Evolutionary conservation across 345 rosid genomes (phyloP), one percentile per base, ranked within the genome.

Genomic region (Pugionium dolabratum): DNA sequence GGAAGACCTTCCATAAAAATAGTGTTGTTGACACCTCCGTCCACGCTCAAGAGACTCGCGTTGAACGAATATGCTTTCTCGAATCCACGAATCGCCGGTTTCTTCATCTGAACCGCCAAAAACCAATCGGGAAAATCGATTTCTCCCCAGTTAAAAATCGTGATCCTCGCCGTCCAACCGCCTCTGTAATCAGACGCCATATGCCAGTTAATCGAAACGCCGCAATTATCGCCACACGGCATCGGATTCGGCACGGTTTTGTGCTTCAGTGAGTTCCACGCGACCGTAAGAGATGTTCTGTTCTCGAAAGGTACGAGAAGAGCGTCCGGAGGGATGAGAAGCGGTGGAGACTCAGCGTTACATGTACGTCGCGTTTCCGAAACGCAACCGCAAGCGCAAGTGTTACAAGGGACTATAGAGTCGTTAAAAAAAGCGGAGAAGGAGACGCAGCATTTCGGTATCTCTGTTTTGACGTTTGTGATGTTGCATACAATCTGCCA

Each of bases 401-500:
- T 94, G n/a, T 73, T 70, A 67, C 99, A 94, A 1, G 99, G 99
- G 51, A 94, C 61, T 45, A 89, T 77, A 0, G 99, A 94, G 52
- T 90, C 99, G 48, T 88, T 94, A 76, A 83, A 90, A 81, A 84
- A 94, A 30, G 99, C 83, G 5, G 99, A 94, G 70, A 82, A 90
- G 0, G 99, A 90, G 8, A 90, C 99, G 9, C 97, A 94, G 65
- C 96, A 94, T 76, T 75, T 91, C 6, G 96, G 97, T 49, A 74
- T 86, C 1, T 70, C 78, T 2, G 85, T 92, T 80, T 86, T 86
- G 40, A 83, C 81, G 11, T 79, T 78, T 34, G 95, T 88, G 60
- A 94, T 94, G 74, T 94, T 94, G 80, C 99, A 94, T 27, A 94
- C 97, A 32, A 94, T 76, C 69, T 94, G 99, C 99, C 97, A 94